A percentile compares a stretch with the other conserved stretches of the same genome.
phyloP scores from a whole-genome alignment of 2,329 filamentous ascomycete genomes.

The Colletotrichum sp. region DNA sequence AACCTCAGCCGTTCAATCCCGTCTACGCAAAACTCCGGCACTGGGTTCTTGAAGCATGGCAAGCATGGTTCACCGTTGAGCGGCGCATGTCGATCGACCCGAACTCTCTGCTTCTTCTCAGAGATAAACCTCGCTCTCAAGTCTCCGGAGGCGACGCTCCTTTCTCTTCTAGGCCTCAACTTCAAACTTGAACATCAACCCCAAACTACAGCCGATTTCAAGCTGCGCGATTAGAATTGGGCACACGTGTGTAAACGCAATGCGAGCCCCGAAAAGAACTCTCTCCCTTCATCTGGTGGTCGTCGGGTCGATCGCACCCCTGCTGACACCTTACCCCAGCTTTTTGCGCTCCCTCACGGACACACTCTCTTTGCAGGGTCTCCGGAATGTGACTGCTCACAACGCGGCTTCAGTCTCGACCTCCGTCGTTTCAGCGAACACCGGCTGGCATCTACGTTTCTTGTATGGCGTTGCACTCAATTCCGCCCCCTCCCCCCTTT shows the following conservation, averaged over 20 bases:
- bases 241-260: not conserved
- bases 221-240: not conserved
- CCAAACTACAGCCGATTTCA: not conserved
- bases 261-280: not conserved
- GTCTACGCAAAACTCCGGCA: not conserved
- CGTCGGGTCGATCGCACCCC: not conserved
- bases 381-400: conserved; percentile 18
- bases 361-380: not conserved
- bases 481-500: not conserved
- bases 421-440: conserved; percentile 2
- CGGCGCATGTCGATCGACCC: not conserved
- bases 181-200: not conserved
- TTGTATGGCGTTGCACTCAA: conserved; percentile 1
- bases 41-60: not conserved
- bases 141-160: not conserved
- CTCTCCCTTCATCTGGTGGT: not conserved
- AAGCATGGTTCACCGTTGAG: conserved; percentile 2
- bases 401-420: not conserved
- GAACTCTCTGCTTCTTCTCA: not conserved
- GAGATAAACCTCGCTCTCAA: not conserved
- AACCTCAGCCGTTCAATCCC: not conserved
- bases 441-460: not conserved
- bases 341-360: not conserved
- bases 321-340: not conserved
- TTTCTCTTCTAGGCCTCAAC: not conserved